Evolutionary conservation across 805 yeast species (phyloP), one percentile per base, ranked within the genome.

Genomic region (Komagataella pseudopastoris): DNA sequence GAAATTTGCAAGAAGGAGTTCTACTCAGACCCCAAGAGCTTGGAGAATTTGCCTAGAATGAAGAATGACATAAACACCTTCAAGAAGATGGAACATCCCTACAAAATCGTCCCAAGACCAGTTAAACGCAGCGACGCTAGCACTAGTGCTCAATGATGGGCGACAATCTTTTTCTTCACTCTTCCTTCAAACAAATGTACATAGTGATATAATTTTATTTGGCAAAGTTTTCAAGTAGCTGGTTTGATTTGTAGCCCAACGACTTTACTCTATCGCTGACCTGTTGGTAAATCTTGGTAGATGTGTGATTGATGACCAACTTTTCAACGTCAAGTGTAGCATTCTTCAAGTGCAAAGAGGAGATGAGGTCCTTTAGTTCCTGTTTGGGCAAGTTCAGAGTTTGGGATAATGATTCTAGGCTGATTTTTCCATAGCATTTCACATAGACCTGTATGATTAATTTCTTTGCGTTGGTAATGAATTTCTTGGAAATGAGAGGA

Each of bases 211-310:
- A 20, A 44, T 44, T 44, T 5, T 44, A 20, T 44, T 17, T 18
- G 14, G 46, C 46, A 44, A 44, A 44, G 23, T 44, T 20, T n/a
- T 44, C 46, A 30, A 79, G 70, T 47, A 78, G 69, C 64, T 80
- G 84, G 61, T 72, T 75, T 17, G 83, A 75, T 59, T 78, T 75
- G 68, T 76, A 80, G 43, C 78, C 74, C 58, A 81, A 67, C 4
- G 80, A 80, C 70, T 81, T 81, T n/a, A 85, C 79, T 63, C 76
- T 78, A 59, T 81, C 86, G 55, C 77, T 76, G 45, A 85, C 76
- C 56, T 81, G 84, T 57, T 85, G 88, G 67, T 83, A 74, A 45
- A 79, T 78, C 58, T 80, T 71, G 50, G 72, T 72, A 18, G 71
- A 65, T 52, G 79, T 77, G 56, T 78, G 80, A 61, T 75, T 75